Conservation (phyloP, 768 basidiomycete species). For the Trichaptum fuscoviolaceum region DNA sequence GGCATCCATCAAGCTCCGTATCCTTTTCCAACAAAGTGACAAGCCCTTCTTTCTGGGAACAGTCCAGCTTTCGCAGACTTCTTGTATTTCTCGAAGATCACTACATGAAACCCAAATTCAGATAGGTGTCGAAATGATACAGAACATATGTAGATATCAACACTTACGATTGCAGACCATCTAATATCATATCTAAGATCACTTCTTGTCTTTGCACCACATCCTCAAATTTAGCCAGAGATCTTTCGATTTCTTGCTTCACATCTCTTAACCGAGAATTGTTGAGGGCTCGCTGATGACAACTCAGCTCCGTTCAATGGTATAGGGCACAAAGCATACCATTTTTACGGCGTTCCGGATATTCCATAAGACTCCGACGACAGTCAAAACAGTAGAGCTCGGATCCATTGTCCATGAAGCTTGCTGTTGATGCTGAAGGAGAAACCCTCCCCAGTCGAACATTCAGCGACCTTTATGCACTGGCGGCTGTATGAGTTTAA, state of each 20-base stretch:
- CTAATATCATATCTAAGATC: background rate
- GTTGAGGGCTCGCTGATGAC: background rate
- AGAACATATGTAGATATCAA: no score
- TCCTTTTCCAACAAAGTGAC: background rate
- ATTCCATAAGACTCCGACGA: background rate
- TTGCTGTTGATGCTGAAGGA: background rate
- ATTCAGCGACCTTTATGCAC: background rate
- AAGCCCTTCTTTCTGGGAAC: background rate
- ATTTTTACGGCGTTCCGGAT: background rate
- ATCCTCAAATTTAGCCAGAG: background rate
- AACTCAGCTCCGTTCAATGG: no score
- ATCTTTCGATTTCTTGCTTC: background rate
- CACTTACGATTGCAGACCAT: background rate
- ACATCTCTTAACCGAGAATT: background rate
- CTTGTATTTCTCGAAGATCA: background rate
- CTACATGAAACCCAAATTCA: background rate
- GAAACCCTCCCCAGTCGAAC: no score
- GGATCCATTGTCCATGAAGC: background rate
- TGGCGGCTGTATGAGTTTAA: background rate
- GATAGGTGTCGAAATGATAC: no score
- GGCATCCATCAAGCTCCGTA: background rate
- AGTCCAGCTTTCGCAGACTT: background rate
- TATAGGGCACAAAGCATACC: background rate
- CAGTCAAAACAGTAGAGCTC: background rate
- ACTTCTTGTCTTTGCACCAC: background rate